Evolutionary conservation across 1,284 basidiomycete species (phyloP), one percentile per base, ranked within the genome.

Genomic region (Ceratobasidium theobromae): DNA sequence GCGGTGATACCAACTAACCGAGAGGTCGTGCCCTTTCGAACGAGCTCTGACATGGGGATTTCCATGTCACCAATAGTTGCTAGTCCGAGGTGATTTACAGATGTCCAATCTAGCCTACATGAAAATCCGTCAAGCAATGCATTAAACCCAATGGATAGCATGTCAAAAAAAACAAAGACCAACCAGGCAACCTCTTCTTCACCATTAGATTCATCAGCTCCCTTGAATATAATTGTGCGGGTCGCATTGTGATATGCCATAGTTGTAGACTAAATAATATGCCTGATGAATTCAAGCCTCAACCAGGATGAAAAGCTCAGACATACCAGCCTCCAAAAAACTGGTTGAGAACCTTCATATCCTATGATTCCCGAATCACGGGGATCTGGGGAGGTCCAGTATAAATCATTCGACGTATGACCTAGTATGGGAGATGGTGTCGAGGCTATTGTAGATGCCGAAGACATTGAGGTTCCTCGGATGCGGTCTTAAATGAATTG

Each of bases 291-390:
- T n/a, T n/a, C n/a, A 16, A 43, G 14, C 5, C 3, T 38, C 33
- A 64, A 32, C 52, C 9, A 30, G n/a, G 14, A 49, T 1, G 18
- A n/a, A 45, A 45, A 5, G 8, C n/a, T 45, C 9, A 6, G 23
- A 45, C 48, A 35, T 33, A 64, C 60, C 60, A 64, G 38, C 21
- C 60, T 48, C 60, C 84, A 84, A 76, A 83, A 86, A 72, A 87
- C 75, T 1, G 82, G 83, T 70, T 76, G 79, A 35, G 77, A 78
- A 74, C 85, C 83, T 72, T 84, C 81, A 41, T 86, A 86, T 68
- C 89, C 87, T 77, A 88, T 77, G 68, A 85, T 80, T 74, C 84
- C 87, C 66, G 78, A 80, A 70, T 83, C 74, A 41, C 86, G 82
- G 41, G 86, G 86, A 76, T 88, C 82, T 72, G 85, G 84, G 72